Evolutionary conservation across 495 filamentous ascomycete genomes (phyloP).

Genomic region (Penicillium turbatum): DNA sequence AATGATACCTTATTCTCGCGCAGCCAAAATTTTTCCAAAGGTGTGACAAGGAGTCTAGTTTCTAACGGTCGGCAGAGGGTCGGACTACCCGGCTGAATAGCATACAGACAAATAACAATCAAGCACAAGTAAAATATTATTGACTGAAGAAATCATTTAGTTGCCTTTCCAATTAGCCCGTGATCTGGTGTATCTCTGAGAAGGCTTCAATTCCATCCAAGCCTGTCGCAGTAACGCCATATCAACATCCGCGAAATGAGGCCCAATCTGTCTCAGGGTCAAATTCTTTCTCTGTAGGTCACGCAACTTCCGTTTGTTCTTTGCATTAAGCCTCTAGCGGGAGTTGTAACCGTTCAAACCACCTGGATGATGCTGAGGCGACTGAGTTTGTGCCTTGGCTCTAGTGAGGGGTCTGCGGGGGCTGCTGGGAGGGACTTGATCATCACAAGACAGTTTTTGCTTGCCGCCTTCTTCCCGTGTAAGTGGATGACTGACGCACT

Average conservation of each 20-base stretch:
- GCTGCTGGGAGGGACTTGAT: not conserved
- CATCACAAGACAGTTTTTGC: not conserved
- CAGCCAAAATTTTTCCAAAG: not conserved
- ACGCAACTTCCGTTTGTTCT: slow-evolving; percentile 8
- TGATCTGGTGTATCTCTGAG: not conserved
- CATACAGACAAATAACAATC: not conserved
- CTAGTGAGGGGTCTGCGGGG: slow-evolving; percentile 3
- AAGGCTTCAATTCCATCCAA: slow-evolving; percentile 1
- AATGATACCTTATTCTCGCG: not conserved
- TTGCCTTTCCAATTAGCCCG: not conserved
- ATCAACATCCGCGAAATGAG: not conserved
- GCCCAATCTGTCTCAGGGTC: slow-evolving; percentile 2
- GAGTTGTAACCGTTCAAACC: not conserved
- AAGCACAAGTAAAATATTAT: not conserved
- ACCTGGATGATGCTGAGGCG: not conserved
- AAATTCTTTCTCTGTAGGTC: slow-evolving; percentile 11
- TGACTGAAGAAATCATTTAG: not conserved
- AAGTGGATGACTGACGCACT: not conserved
- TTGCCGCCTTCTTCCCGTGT: not conserved
- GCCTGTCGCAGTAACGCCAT: slow-evolving; percentile 1
- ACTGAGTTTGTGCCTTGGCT: slow-evolving; percentile 9
- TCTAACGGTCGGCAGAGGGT: not conserved
- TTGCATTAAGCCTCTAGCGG: slow-evolving; percentile 6
- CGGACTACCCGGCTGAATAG: not conserved
- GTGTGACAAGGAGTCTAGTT: not conserved